phyloP scores from a whole-genome alignment of 352 stramenopile species.

The Globisporangium spiculum region DNA sequence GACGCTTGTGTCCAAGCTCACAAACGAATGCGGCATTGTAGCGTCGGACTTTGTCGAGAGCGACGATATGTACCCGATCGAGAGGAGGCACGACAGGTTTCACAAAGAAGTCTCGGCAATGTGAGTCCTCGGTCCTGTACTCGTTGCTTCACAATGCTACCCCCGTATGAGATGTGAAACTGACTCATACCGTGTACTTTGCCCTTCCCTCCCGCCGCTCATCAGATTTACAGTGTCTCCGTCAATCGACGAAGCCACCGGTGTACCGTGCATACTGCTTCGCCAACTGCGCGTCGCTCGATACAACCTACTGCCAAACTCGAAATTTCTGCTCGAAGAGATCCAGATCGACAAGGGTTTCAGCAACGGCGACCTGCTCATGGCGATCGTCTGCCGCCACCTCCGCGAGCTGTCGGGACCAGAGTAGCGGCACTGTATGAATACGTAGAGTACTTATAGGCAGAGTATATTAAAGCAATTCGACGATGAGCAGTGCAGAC shows the following conservation, averaged over 20 bases:
- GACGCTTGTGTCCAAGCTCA: conserved; percentile 3
- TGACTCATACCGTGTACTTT: too few relatives aligned
- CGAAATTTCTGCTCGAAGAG: conserved; percentile 35
- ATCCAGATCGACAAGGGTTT: conserved; percentile 36
- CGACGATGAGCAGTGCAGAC: too few relatives aligned
- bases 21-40: conserved; percentile 14
- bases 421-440: neutral
- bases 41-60: conserved; percentile 43
- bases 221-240: neutral
- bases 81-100: neutral
- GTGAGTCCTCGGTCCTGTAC: neutral
- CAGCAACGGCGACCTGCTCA: conserved; percentile 55
- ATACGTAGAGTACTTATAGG: neutral
- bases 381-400: conserved; percentile 39
- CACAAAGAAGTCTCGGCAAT: conserved; percentile 2
- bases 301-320: conserved; percentile 46
- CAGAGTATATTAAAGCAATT: too few relatives aligned
- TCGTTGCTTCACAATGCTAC: neutral
- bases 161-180: neutral
- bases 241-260: neutral
- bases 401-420: neutral
- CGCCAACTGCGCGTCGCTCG: conserved; percentile 20
- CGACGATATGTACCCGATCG: conserved; percentile 26
- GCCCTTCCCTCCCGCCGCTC: too few relatives aligned
- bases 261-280: conserved; percentile 2